Conservation (phyloP, 306 rosid species). For the Trifolium fragiferum region DNA sequence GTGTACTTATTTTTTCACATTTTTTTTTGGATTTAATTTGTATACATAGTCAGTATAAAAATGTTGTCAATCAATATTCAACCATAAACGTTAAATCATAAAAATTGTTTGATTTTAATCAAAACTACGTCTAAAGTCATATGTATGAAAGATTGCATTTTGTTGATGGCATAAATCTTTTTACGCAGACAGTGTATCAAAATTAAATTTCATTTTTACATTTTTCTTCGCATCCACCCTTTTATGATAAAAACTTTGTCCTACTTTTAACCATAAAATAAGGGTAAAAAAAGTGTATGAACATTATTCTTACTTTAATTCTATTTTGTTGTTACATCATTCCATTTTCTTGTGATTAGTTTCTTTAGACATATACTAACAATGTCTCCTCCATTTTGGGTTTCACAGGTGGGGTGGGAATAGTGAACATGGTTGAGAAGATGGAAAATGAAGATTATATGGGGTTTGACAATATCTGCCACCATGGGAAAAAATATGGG, state of each 20-base stretch:
- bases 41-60: too few species aligned
- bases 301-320: not conserved
- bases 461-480: constrained; percentile 77
- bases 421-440: constrained; percentile 74
- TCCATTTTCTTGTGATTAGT: not conserved
- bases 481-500: constrained; percentile 64
- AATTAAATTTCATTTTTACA: not conserved
- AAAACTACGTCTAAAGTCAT: too few species aligned
- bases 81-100: too few species aligned
- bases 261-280: not conserved
- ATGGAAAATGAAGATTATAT: constrained; percentile 73
- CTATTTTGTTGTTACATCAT: too few species aligned
- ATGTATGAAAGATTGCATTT: too few species aligned
- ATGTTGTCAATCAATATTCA: too few species aligned
- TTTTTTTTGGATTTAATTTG: not conserved
- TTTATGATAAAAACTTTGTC: not conserved
- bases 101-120: too few species aligned
- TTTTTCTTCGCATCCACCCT: not conserved
- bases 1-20: not conserved
- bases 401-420: constrained; percentile 78
- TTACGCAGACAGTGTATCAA: too few species aligned
- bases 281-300: not conserved
- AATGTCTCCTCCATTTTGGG: constrained; percentile 5
- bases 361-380: constrained; percentile 12
- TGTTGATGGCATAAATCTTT: too few species aligned